phyloP scores from a whole-genome alignment of 2,329 filamentous ascomycete species.

The Coleophoma eucalyptorum region DNA sequence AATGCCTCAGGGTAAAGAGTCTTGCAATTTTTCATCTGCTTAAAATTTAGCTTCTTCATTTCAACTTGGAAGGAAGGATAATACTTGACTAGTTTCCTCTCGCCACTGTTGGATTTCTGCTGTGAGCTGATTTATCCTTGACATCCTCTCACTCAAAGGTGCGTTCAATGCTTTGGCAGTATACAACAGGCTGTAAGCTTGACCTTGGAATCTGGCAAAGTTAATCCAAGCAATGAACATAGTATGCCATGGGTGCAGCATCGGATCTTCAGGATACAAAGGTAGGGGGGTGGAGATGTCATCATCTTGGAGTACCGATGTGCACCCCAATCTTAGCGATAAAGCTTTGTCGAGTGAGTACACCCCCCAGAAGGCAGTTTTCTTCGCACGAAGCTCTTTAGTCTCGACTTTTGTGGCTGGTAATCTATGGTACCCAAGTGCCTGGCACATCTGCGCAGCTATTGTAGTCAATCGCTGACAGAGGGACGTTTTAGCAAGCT shows the following conservation, averaged over 20 bases:
- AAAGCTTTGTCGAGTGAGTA: slow-evolving; percentile 12
- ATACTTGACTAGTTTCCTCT: too few species aligned
- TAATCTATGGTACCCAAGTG: slow-evolving; percentile 6
- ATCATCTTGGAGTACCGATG: slow-evolving; percentile 11
- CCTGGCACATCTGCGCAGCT: slow-evolving; percentile 5
- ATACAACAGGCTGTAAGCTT: slow-evolving; percentile 7
- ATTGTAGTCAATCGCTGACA: slow-evolving; percentile 3
- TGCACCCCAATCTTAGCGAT: slow-evolving; percentile 9
- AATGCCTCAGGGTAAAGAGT: slow-evolving; percentile 4
- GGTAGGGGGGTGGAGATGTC: slow-evolving; percentile 9
- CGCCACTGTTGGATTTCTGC: too few species aligned
- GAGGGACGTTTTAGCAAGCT: slow-evolving; percentile 2
- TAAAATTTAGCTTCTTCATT: too few species aligned
- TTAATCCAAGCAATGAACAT: slow-evolving; percentile 10
- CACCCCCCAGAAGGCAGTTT: slow-evolving; percentile 9
- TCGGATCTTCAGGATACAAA: neutral
- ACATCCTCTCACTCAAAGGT: neutral
- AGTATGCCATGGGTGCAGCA: slow-evolving; percentile 3
- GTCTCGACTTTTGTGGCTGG: slow-evolving; percentile 1
- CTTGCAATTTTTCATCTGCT: neutral
- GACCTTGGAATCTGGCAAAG: slow-evolving; percentile 7
- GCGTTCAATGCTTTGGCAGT: slow-evolving; percentile 3
- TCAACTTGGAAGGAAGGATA: too few species aligned
- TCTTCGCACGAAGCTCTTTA: slow-evolving; percentile 1
- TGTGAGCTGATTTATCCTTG: too few species aligned